Percentiles rank a stretch among this genome's conserved stretches.
phyloP scores from a whole-genome alignment of 2,329 filamentous ascomycete species.

The Fusarium ramigenum region DNA sequence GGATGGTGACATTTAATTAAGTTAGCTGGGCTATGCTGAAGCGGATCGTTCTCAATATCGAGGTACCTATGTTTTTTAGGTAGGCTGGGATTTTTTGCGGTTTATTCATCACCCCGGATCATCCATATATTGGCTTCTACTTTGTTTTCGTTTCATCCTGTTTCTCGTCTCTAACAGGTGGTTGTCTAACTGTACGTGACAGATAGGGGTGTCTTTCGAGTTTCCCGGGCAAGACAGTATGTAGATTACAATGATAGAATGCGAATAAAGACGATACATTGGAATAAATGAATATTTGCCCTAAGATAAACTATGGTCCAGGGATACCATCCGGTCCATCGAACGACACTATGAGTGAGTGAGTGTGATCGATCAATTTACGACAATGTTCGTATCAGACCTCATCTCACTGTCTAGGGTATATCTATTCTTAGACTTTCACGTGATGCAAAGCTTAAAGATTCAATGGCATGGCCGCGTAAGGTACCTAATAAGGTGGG shows the following conservation, averaged over 20 bases:
- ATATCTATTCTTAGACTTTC: constrained; percentile 21
- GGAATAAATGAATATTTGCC: neutral
- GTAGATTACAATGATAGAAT: neutral
- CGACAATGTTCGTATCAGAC: constrained; percentile 3
- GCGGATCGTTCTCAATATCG: neutral
- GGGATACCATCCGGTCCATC: neutral
- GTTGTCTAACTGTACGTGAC: neutral
- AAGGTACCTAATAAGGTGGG: neutral
- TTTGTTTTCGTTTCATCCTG: neutral
- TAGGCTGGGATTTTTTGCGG: neutral
- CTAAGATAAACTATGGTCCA: neutral
- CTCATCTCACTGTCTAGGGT: neutral
- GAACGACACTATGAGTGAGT: neutral
- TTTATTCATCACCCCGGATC: neutral
- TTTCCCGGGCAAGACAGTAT: no score
- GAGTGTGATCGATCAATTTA: neutral
- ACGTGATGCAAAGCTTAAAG: constrained; percentile 11
- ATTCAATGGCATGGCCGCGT: constrained; percentile 10
- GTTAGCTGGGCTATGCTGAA: neutral
- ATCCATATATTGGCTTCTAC: neutral
- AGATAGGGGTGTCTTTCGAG: neutral
- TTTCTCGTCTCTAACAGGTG: neutral
- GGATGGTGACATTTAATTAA: neutral
- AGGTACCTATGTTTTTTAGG: neutral
- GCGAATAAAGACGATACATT: neutral